phyloP scores from a whole-genome alignment of 306 rosid species.

The Prunus salicina region DNA sequence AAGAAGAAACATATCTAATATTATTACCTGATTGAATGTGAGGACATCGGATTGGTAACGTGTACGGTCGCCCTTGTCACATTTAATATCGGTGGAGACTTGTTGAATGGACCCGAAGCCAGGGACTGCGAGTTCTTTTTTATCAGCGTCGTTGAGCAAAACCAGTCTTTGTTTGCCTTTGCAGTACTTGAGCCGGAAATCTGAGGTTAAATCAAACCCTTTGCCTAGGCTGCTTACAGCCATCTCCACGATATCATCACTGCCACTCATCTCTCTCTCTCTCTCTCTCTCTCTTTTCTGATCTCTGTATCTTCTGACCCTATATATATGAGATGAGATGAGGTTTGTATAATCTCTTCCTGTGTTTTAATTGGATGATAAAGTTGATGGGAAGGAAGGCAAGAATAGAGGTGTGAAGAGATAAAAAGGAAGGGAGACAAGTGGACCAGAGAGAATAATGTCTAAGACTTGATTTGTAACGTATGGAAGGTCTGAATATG shows the following conservation, averaged over 20 bases:
- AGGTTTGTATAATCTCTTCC: background rate
- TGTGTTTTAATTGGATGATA: background rate
- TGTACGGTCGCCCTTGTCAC: slow-evolving; percentile 78
- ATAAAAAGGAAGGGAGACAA: background rate
- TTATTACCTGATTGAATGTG: slow-evolving; percentile 55
- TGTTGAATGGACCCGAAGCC: slow-evolving; percentile 44
- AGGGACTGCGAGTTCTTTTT: slow-evolving; percentile 43
- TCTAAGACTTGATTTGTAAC: background rate
- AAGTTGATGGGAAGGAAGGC: background rate
- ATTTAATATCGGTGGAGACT: slow-evolving; percentile 71
- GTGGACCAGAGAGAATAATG: background rate
- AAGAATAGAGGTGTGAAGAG: background rate
- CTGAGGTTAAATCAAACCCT: slow-evolving; percentile 87
- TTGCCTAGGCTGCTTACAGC: slow-evolving; percentile 73
- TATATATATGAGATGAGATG: too few relatives aligned
- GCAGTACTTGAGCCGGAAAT: slow-evolving; percentile 77
- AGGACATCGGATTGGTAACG: slow-evolving; percentile 74
- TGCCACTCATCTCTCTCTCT: slow-evolving; percentile 24
- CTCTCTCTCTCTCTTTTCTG: background rate
- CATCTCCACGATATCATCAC: slow-evolving; percentile 31
- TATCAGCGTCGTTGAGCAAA: slow-evolving; percentile 45
- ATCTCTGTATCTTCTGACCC: background rate
- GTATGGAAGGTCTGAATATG: background rate
- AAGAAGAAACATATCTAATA: background rate
- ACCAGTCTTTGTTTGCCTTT: slow-evolving; percentile 63